These are phyloP conservation scores for Poronia punctata DNA, from an alignment of 495 filamentous ascomycete species.

Conservation along the genomic window DNA sequence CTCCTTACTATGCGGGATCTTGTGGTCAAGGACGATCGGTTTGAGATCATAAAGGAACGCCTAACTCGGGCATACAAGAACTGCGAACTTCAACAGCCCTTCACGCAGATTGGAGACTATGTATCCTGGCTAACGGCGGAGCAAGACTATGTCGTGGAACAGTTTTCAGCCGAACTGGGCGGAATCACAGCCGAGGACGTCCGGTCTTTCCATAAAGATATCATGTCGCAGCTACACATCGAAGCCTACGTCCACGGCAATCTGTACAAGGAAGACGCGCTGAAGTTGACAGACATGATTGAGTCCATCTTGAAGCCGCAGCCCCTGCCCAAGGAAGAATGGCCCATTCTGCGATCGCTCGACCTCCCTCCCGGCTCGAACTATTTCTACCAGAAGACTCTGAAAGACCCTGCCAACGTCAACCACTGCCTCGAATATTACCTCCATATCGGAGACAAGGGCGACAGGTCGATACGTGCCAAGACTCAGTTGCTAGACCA, in stretches of 20 bases:
- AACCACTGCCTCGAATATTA: slow-evolving; percentile 96
- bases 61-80: slow-evolving; percentile 70
- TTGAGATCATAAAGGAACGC: slow-evolving; percentile 87
- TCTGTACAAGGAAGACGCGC: slow-evolving; percentile 88
- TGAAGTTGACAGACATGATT: slow-evolving; percentile 76
- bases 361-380: slow-evolving; percentile 73
- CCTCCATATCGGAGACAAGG: slow-evolving; percentile 69
- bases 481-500: slow-evolving; percentile 83
- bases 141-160: slow-evolving; percentile 71
- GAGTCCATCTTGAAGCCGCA: slow-evolving; percentile 74
- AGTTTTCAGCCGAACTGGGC: slow-evolving; percentile 70
- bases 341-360: slow-evolving; percentile 69
- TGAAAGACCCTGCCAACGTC: slow-evolving; percentile 87
- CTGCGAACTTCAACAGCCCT: slow-evolving; percentile 80
- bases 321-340: slow-evolving; percentile 67
- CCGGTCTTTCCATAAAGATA: slow-evolving; percentile 66
- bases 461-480: slow-evolving; percentile 59
- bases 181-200: slow-evolving; percentile 68
- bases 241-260: slow-evolving; percentile 90
- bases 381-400: slow-evolving; percentile 68
- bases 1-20: slow-evolving; percentile 80
- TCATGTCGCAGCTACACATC: slow-evolving; percentile 78
- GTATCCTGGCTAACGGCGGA: slow-evolving; percentile 72
- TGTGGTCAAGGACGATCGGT: slow-evolving; percentile 73
- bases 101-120: slow-evolving; percentile 82